Evolutionary conservation across 768 basidiomycete genomes (phyloP), one percentile per base, ranked within the genome.

Genomic region (Hygrophoropsis aurantiaca): DNA sequence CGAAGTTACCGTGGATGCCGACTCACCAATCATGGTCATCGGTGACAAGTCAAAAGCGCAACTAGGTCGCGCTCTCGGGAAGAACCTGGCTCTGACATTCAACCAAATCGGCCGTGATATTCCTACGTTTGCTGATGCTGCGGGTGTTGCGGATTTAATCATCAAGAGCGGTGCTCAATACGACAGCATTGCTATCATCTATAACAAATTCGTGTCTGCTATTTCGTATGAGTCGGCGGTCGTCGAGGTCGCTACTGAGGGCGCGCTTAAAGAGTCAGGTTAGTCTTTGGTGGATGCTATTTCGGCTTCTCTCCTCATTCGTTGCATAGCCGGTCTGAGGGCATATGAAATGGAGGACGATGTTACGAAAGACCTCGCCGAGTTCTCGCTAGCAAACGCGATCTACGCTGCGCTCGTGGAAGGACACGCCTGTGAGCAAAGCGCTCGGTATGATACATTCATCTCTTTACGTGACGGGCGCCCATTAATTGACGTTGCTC

Each of bases 321-420:
- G 16, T 18, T 23, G 18, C 42, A 30, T 55, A 90, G 91, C 87
- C 58, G 85, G 88, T 33, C 97, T 97, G 86, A 86, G 85, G 64
- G 81, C 84, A 23, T 99, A 99, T 68, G 97, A 99, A 74, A 91
- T 94, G 78, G 95, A 98, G 67, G 95, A 99, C 60, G 94, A 97
- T 58, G 84, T 85, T 36, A 90, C 92, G 53, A 90, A 85, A 65
- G 95, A 99, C 62, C 78, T 98, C 40, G 83, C 90, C 42, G 93
- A 97, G 67, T 99, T 99, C 69, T 84, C 94, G 3, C 78, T 99
- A 46, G 94, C 97, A 62, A 98, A 98, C 70, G 93, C 93, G 53
- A 82, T 99, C 74, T 98, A 84, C 69, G 87, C 94, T 55, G 85
- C 93, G 42, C 87, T 99, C 37, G 87, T 90, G 20, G 95, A 99